Base-by-base conservation (phyloP, 306 rosid species). In the Benincasa hispida region DNA sequence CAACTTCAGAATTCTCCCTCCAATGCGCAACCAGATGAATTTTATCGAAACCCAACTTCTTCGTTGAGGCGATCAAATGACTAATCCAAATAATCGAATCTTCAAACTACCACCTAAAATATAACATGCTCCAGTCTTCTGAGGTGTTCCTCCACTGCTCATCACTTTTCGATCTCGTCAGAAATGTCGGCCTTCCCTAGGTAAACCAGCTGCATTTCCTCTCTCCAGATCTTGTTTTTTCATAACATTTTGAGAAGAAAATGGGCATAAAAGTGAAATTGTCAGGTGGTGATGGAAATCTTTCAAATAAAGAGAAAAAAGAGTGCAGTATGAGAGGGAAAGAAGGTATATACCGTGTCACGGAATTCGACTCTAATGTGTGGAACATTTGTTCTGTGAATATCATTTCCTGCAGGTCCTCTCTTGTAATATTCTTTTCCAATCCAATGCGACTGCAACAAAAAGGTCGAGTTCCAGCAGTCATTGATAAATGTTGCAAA, bases 321-420 rank as follows among this genome's bases (percentile, higher is more conserved):
- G 17, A 65, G 27, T 2, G 7, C 6, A 45, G 30, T 19, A 7
- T 21, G 13, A 45, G 5, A 14, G n/a, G 1, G 17, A 32, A 15
- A 25, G 12, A 8, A 1, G 4, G 8, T 15, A 18, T 17, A 27
- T 72, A 93, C 98, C 91, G 88, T 83, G 30, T 95, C 91, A 47
- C 99, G 97, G 81, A 95, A 95, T 81, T 95, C 96, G 85, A 92
- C 30, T 76, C 99, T 90, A 72, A 95, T 95, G 80, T 95, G 99
- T 80, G 99, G 99, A 82, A 95, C 99, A 21, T 95, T 95, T 6
- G 99, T 92, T 87, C 67, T 92, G 79, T 79, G 99, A 83, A 95
- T 90, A 74, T 92, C 98, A 70, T 95, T 92, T 86, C 99, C 99
- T 77, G 83, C 78, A n/a, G 99, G 97, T 66, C 99, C 98, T 80